These are phyloP conservation scores for Wickerhamomyces kurtzmanii DNA, from an alignment of 805 yeast species.

Conservation along the genomic window DNA sequence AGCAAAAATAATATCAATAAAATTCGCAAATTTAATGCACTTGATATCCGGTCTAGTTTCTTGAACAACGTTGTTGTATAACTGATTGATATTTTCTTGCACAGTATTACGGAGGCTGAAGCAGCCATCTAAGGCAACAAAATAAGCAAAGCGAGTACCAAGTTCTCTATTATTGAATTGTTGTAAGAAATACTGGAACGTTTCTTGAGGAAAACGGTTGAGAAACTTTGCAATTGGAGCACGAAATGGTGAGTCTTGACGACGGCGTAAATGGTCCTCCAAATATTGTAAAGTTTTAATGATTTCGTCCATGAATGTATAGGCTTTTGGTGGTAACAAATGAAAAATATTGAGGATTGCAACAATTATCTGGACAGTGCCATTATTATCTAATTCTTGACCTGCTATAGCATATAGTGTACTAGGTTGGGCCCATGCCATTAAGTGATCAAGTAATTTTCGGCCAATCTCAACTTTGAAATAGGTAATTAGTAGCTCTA, in stretches of 20 bases:
- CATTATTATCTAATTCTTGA: constrained; percentile 71
- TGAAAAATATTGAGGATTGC: constrained; percentile 90
- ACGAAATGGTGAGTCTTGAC: constrained; percentile 82
- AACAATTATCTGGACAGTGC: constrained; percentile 76
- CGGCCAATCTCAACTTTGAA: constrained; percentile 96
- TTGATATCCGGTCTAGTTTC: constrained; percentile 44
- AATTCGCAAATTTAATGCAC: constrained; percentile 61
- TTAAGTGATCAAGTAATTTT: constrained; percentile 82
- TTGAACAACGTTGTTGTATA: constrained; percentile 35
- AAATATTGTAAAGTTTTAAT: constrained; percentile 65
- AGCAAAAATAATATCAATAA: constrained; percentile 54
- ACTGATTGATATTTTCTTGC: constrained; percentile 37
- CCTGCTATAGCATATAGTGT: constrained; percentile 68
- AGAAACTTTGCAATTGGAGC: constrained; percentile 82
- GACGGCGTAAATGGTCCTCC: constrained; percentile 78
- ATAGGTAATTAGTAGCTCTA: constrained; percentile 82
- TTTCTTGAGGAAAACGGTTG: constrained; percentile 71
- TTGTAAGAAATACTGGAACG: constrained; percentile 58
- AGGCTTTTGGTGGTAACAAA: constrained; percentile 84
- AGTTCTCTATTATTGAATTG: constrained; percentile 58
- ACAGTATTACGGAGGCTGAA: constrained; percentile 46
- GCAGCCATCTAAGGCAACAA: constrained; percentile 47
- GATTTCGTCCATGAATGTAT: constrained; percentile 82
- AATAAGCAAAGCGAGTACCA: constrained; percentile 54
- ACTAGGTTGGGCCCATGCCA: constrained; percentile 91